These are phyloP conservation scores for Ganoderma sp. DNA, from an alignment of 1,284 basidiomycete genomes.

Conservation along the genomic window DNA sequence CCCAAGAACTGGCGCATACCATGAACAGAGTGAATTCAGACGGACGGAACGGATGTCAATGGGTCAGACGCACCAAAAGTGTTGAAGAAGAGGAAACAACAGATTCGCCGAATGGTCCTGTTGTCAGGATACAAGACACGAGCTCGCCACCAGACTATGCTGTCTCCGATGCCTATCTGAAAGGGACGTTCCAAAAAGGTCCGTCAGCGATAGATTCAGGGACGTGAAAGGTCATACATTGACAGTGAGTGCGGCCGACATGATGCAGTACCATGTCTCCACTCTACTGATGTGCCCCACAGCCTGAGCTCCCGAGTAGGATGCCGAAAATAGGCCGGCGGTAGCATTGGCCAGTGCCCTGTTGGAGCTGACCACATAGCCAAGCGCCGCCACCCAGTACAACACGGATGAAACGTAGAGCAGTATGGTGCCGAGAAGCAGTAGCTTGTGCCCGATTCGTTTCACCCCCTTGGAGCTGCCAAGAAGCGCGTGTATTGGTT, in stretches of 20 bases:
- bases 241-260: conserved; percentile 7
- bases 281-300: neutral
- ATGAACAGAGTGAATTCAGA: neutral
- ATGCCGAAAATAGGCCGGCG: neutral
- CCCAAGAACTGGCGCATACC: neutral
- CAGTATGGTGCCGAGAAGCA: neutral
- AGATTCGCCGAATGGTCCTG: neutral
- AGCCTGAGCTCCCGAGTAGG: neutral
- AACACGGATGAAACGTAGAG: neutral
- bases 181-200: neutral
- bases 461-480: neutral
- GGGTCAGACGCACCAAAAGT: conserved; percentile 6
- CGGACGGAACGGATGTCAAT: neutral
- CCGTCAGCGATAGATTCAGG: neutral
- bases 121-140: conserved; percentile 9
- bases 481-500: neutral
- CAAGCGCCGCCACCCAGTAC: neutral
- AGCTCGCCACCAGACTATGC: conserved; percentile 18
- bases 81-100: conserved; percentile 1
- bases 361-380: neutral
- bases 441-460: neutral
- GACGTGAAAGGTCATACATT: neutral
- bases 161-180: conserved; percentile 14
- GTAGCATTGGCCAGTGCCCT: conserved; percentile 4
- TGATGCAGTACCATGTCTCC: neutral